Conservation (phyloP, 2,329 filamentous ascomycete species). For the Trichoderma aggressivum region DNA sequence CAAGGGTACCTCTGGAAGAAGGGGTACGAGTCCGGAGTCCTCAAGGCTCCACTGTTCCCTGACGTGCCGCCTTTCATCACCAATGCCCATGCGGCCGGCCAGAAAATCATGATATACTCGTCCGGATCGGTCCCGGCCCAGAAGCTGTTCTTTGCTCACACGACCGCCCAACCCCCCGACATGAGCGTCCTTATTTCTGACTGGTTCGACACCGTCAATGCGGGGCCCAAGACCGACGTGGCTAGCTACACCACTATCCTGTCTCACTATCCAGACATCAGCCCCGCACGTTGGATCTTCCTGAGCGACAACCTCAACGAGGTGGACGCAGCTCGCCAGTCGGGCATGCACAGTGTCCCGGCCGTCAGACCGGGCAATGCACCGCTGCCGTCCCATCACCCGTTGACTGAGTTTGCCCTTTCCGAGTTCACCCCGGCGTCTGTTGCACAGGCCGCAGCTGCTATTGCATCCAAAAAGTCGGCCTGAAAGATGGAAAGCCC, state of each 20-base stretch:
- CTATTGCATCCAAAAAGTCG: background rate
- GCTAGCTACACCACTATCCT: constrained; percentile 67
- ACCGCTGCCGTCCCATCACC: constrained; percentile 51
- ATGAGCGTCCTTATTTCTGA: constrained; percentile 56
- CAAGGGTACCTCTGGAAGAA: constrained; percentile 76
- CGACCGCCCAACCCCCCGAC: constrained; percentile 56
- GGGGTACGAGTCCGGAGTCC: constrained; percentile 66
- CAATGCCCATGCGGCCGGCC: constrained; percentile 53
- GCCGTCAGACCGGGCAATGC: constrained; percentile 70
- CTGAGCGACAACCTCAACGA: constrained; percentile 75
- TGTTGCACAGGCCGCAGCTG: constrained; percentile 1
- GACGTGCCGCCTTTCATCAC: constrained; percentile 66
- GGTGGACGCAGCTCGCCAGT: constrained; percentile 58
- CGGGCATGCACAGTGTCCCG: constrained; percentile 61
- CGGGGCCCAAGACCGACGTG: constrained; percentile 67
- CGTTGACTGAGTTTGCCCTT: constrained; percentile 34
- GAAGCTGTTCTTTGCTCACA: constrained; percentile 73
- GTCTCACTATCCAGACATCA: constrained; percentile 39
- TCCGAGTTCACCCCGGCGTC: constrained; percentile 33
- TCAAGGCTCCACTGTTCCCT: constrained; percentile 69
- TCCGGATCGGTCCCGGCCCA: constrained; percentile 78
- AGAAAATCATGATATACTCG: constrained; percentile 72
- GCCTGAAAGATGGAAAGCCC: background rate
- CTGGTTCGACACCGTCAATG: constrained; percentile 80
- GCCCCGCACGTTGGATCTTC: constrained; percentile 63